Evolutionary conservation across 1,284 basidiomycete genomes (phyloP).

Genomic region (Takashimella koratensis): DNA sequence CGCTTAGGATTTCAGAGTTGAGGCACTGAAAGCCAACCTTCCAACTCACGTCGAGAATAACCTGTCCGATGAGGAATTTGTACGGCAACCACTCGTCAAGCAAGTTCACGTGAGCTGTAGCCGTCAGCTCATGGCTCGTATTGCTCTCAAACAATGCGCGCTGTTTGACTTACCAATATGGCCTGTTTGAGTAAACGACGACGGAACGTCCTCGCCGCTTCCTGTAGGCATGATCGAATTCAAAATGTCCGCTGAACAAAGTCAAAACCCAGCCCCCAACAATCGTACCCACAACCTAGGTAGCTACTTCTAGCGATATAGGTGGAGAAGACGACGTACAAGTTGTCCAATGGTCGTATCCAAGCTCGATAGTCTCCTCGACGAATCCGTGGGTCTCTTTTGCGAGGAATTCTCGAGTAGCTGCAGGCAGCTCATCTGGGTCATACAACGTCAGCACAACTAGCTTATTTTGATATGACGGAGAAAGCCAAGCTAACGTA

Average conservation of each 20-base stretch:
- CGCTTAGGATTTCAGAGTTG: no score
- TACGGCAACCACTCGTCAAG: constrained; percentile 86
- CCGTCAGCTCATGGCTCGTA: no score
- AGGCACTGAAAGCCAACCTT: neutral
- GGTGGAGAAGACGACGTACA: constrained; percentile 52
- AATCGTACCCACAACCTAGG: no score
- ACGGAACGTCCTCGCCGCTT: constrained; percentile 72
- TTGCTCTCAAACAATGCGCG: no score
- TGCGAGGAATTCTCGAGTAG: constrained; percentile 58
- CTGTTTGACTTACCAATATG: constrained; percentile 81
- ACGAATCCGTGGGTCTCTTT: constrained; percentile 58
- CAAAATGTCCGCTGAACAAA: constrained; percentile 68
- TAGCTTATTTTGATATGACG: no score
- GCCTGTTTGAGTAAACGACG: constrained; percentile 82
- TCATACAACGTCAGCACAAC: no score
- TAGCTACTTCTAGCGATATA: neutral
- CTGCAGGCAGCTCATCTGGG: constrained; percentile 62
- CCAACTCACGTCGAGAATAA: constrained; percentile 76
- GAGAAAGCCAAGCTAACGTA: no score
- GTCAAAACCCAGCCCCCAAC: neutral
- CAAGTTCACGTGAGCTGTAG: constrained; percentile 79
- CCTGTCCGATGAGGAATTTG: constrained; percentile 83
- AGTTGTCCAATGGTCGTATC: constrained; percentile 80
- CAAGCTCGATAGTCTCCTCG: constrained; percentile 60
- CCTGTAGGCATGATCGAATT: constrained; percentile 71